Conservation (phyloP, 2,329 filamentous ascomycete genomes). For the Orbilia blumenaviensis region DNA sequence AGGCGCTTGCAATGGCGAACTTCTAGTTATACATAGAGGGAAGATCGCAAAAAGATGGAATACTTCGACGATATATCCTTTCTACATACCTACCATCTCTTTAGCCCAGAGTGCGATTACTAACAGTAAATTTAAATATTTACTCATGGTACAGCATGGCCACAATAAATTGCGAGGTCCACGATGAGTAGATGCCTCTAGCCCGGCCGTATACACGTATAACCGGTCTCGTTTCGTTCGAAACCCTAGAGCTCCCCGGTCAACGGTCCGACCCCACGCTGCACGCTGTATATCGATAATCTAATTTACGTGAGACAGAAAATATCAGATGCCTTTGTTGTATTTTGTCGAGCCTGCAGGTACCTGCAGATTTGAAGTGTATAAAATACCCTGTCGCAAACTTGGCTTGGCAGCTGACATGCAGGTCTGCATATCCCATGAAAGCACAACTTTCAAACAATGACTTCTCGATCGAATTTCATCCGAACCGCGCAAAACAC, state of each 20-base stretch:
- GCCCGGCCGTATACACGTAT: too few relatives aligned
- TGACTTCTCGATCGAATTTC: neutral
- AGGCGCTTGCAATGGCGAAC: neutral
- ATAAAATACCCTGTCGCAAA: neutral
- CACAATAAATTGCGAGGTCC: too few relatives aligned
- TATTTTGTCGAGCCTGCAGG: neutral
- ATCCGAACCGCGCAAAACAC: neutral
- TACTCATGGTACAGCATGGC: too few relatives aligned
- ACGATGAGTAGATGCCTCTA: too few relatives aligned
- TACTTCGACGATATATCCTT: slow-evolving; percentile 5
- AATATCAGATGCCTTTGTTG: neutral
- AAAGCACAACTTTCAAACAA: neutral
- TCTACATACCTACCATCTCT: neutral
- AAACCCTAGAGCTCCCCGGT: neutral
- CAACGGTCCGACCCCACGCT: too few relatives aligned
- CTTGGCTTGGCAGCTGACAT: neutral
- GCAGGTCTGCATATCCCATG: neutral
- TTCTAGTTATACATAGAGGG: neutral
- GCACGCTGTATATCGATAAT: neutral
- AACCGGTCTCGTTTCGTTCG: too few relatives aligned
- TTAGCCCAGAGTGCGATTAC: neutral
- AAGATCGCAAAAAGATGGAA: neutral
- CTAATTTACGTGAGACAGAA: neutral
- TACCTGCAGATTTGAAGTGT: neutral
- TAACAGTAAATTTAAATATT: neutral